phyloP scores from a whole-genome alignment of 768 basidiomycete genomes.

The Lentinula lateritia region DNA sequence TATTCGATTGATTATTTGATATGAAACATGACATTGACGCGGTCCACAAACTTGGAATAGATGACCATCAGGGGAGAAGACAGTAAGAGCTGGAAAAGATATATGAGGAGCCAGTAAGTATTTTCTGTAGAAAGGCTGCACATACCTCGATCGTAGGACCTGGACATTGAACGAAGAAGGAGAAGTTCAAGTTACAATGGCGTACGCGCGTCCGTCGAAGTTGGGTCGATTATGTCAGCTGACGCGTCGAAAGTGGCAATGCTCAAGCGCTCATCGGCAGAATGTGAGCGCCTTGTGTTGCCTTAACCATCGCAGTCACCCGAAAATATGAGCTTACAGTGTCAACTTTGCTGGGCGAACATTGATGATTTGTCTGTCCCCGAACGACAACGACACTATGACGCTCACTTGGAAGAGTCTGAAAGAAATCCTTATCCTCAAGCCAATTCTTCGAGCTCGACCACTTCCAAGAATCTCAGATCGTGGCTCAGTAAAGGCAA shows the following conservation, averaged over 20 bases:
- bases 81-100: constrained; percentile 71
- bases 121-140: neutral
- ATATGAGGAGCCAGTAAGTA: neutral
- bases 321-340: constrained; percentile 25
- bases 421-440: neutral
- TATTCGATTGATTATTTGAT: constrained; percentile 10
- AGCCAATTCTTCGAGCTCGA: neutral
- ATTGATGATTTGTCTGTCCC: constrained; percentile 30
- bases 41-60: constrained; percentile 77
- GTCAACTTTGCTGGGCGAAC: constrained; percentile 45
- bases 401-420: constrained; percentile 34
- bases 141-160: constrained; percentile 95
- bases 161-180: constrained; percentile 55
- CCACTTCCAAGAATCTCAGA: neutral
- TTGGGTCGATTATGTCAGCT: constrained; percentile 20
- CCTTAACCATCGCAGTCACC: neutral
- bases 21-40: constrained; percentile 15
- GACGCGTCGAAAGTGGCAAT: neutral
- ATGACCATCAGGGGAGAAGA: constrained; percentile 98
- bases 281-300: too few species aligned
- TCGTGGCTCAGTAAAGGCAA: constrained; percentile 3
- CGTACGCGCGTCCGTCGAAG: constrained; percentile 45
- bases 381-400: constrained; percentile 51
- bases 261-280: neutral
- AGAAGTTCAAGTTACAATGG: constrained; percentile 10